phyloP scores from a whole-genome alignment of 1,284 basidiomycete genomes.

The Agaricales sp. region DNA sequence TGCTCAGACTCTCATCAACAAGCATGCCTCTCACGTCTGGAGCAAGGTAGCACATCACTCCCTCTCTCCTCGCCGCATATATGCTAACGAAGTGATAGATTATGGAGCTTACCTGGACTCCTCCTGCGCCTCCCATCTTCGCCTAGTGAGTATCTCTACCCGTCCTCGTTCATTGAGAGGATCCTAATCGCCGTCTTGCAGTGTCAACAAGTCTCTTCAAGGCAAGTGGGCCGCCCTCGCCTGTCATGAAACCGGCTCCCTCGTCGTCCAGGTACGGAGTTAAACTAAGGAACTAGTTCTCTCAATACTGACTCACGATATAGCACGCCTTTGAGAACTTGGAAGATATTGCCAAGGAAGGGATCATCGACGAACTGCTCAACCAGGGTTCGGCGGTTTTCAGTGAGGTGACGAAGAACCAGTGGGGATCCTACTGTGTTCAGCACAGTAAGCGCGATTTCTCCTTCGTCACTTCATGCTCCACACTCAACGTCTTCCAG shows the following conservation, averaged over 20 bases:
- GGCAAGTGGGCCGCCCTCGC: conserved; percentile 80
- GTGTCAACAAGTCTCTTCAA: conserved; percentile 73
- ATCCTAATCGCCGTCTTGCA: conserved; percentile 17
- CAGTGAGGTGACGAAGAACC: conserved; percentile 69
- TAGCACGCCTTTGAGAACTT: conserved; percentile 81
- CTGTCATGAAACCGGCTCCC: conserved; percentile 80
- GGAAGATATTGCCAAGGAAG: conserved; percentile 71
- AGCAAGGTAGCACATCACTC: conserved; percentile 48
- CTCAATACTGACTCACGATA: conserved; percentile 8
- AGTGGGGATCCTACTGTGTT: conserved; percentile 79
- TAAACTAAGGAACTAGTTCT: not conserved
- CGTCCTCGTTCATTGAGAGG: conserved; percentile 6
- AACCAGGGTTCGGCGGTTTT: conserved; percentile 60
- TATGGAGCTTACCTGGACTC: conserved; percentile 76
- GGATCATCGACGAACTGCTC: conserved; percentile 69
- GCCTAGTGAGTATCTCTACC: conserved; percentile 40
- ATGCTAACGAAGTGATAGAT: conserved; percentile 32
- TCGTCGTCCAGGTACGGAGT: conserved; percentile 68
- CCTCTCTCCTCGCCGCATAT: not conserved
- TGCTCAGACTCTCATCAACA: conserved; percentile 73
- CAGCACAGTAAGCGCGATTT: conserved; percentile 55
- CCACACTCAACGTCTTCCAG: conserved; percentile 24
- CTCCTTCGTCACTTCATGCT: conserved; percentile 1
- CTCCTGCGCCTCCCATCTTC: conserved; percentile 76
- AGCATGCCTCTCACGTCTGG: conserved; percentile 82